Base-by-base conservation (phyloP, 2,329 filamentous ascomycete genomes). In the Trichoderma sp. region DNA sequence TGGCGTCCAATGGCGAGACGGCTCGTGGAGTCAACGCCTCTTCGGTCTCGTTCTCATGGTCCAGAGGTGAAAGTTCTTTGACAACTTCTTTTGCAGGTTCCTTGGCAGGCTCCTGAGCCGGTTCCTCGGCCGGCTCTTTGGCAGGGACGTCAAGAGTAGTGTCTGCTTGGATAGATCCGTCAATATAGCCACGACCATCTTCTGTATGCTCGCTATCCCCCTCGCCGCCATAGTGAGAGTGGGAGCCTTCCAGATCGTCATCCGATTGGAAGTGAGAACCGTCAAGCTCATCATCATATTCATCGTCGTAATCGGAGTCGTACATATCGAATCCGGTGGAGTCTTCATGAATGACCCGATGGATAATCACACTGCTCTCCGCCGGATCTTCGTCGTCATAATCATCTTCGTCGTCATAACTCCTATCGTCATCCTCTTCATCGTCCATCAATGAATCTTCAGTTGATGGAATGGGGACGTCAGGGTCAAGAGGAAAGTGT, bases 391-490 rank as follows among this genome's bases (percentile, higher is more conserved):
- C 53, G 16, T 66, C 78, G 10, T 80, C 79, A 52, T 88, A 86
- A n/a, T 87, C 84, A 47, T 85, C 81, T 29, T 83, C 80, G 4
- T 83, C 80, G 16, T 63, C 47, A 14, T 53, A 31, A 35, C 85
- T 81, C 31, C 83, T 80, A 3, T 83, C 80, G n/a, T 63, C 61
- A 53, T 55, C 61, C 14, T 84, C 78, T 10, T 80, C 79, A 43
- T 88, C 86, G n/a, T 86, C 84, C 53, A 88, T 77, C 49, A 88
- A 82, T 1, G 86, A 87, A 72, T 89, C 89, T 79, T 97, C 95
- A 16, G 93, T 91, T 43, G 93, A 96, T 24, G 93, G 94, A 73
- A 97, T 93, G 0, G 95, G 92, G 52, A 96, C 87, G 78, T 98
- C 95, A 7, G 95, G 95, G 77, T 98, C 94, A 70, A 93, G 85